Conservation (phyloP, 768 basidiomycete genomes). For the Lactifluus subvellereus region DNA sequence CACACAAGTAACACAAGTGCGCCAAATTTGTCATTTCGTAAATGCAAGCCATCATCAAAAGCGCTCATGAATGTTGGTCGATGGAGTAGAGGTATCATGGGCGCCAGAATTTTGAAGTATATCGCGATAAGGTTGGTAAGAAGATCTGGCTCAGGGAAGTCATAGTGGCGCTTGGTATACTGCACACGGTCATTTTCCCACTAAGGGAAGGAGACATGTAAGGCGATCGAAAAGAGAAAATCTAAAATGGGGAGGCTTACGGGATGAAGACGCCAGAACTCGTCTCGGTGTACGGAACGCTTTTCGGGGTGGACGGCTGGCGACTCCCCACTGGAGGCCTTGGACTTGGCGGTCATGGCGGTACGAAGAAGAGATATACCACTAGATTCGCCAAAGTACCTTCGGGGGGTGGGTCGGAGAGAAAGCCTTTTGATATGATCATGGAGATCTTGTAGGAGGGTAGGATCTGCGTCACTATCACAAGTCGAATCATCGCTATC, state of each 20-base stretch:
- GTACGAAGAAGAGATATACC: conserved; percentile 12
- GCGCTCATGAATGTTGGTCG: conserved; percentile 18
- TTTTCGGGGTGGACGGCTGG: neutral
- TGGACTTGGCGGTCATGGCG: conserved; percentile 15
- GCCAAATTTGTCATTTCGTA: conserved; percentile 15
- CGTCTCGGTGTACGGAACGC: conserved; percentile 1
- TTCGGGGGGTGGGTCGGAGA: conserved; percentile 3
- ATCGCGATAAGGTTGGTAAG: conserved; percentile 10
- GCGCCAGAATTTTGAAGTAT: conserved; percentile 13
- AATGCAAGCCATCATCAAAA: conserved; percentile 13
- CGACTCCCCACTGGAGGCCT: neutral
- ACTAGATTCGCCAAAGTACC: conserved; percentile 25
- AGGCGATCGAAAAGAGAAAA: neutral
- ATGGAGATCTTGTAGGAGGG: neutral
- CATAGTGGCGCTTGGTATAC: neutral
- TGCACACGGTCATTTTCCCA: conserved; percentile 19
- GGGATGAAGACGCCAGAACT: conserved; percentile 18
- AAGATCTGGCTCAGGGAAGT: conserved; percentile 22
- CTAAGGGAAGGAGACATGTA: neutral
- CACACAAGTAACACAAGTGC: conserved; percentile 22
- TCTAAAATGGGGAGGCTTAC: neutral
- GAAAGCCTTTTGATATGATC: neutral
- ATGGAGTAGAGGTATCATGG: conserved; percentile 20
- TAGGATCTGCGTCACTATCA: conserved; percentile 5
- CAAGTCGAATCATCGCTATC: neutral